phyloP scores from a whole-genome alignment of 768 basidiomycete genomes.

The Clitopilus hobsonii region DNA sequence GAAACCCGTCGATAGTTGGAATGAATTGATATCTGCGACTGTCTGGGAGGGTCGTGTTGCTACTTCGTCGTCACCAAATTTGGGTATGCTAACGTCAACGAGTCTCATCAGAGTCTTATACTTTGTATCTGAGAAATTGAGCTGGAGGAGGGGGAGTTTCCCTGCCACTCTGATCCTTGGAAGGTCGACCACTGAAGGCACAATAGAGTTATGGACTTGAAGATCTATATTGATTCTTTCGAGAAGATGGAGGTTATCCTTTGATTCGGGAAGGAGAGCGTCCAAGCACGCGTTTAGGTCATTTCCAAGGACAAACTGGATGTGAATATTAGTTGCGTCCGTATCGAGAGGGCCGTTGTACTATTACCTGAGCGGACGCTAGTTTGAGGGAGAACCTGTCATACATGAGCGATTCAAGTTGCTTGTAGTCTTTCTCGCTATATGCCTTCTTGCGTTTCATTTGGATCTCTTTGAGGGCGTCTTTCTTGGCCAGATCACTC shows the following conservation, averaged over 20 bases:
- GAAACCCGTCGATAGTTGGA: conserved; percentile 51
- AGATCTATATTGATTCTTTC: conserved; percentile 91
- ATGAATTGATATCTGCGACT: conserved; percentile 24
- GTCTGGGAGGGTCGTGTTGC: conserved; percentile 11
- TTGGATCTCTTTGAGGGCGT: conserved; percentile 69
- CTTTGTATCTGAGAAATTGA: conserved; percentile 89
- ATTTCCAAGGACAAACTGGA: conserved; percentile 86
- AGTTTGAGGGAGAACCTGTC: conserved; percentile 83
- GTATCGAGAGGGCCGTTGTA: not conserved
- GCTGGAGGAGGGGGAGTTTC: conserved; percentile 77
- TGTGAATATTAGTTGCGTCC: conserved; percentile 6
- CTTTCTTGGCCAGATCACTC: conserved; percentile 85
- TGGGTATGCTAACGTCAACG: conserved; percentile 86
- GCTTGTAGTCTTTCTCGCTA: conserved; percentile 79
- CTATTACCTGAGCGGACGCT: conserved; percentile 80
- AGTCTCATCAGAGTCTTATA: conserved; percentile 91
- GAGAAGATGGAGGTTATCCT: conserved; percentile 74
- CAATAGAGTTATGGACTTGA: conserved; percentile 88
- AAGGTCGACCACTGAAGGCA: conserved; percentile 75
- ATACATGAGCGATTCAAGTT: conserved; percentile 91
- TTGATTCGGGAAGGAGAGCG: conserved; percentile 59
- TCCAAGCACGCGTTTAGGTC: conserved; percentile 77
- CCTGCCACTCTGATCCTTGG: conserved; percentile 90
- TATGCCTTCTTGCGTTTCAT: conserved; percentile 83
- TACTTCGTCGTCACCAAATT: conserved; percentile 47